Percentiles rank a stretch among this genome's conserved stretches.
Conservation (phyloP, 2,329 filamentous ascomycete genomes). For the Epichloe amarillans region DNA sequence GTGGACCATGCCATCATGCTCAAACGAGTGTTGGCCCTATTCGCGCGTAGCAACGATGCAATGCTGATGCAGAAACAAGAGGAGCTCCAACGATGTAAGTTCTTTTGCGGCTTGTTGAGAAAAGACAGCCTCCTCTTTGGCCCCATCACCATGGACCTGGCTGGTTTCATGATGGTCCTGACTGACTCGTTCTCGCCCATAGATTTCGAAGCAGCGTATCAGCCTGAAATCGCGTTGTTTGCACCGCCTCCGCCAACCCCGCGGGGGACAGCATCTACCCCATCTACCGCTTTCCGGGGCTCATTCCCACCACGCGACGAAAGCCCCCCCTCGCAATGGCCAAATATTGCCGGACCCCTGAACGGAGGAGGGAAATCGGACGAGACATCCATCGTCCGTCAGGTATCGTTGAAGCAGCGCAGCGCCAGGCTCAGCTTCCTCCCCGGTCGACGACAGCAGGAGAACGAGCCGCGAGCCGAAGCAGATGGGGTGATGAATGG, state of each 20-base stretch:
- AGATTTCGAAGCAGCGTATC: constrained; percentile 52
- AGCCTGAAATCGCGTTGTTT: constrained; percentile 51
- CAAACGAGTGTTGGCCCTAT: constrained; percentile 63
- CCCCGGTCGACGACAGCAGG: constrained; percentile 35
- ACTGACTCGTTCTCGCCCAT: not conserved
- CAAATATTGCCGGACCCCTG: constrained; percentile 21
- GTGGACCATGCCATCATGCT: constrained; percentile 83
- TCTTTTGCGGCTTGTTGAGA: not conserved
- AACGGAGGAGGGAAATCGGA: constrained; percentile 27
- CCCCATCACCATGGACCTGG: not conserved
- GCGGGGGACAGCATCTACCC: constrained; percentile 27
- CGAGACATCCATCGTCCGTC: constrained; percentile 36
- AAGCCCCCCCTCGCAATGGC: constrained; percentile 18
- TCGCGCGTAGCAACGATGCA: constrained; percentile 49
- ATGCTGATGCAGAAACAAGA: constrained; percentile 41
- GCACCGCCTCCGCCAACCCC: constrained; percentile 31
- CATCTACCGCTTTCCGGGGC: constrained; percentile 34
- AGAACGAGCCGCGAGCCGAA: constrained; percentile 16
- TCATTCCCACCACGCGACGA: constrained; percentile 27
- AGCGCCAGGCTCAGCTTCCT: constrained; percentile 45
- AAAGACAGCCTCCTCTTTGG: no score
- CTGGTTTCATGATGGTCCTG: not conserved
- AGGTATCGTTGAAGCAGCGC: constrained; percentile 37
- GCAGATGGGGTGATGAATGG: constrained; percentile 15
- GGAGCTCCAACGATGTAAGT: constrained; percentile 53